Evolutionary conservation across 2,329 filamentous ascomycete genomes (phyloP).

Genomic region (Cylindrodendrum hubeiense): DNA sequence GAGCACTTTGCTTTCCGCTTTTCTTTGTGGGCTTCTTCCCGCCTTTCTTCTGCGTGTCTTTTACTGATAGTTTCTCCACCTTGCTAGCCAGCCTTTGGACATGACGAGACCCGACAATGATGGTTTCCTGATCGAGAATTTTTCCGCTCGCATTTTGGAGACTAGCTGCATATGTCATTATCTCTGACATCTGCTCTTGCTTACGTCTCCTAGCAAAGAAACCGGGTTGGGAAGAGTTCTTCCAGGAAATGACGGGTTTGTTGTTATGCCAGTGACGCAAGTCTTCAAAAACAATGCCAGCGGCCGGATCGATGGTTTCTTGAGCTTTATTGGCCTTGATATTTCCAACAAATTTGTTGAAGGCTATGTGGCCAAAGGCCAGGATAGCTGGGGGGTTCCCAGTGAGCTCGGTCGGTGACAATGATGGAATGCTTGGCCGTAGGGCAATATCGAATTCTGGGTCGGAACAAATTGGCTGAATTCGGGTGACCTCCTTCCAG

Average conservation of each 20-base stretch:
- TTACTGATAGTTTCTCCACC: slow-evolving; percentile 14
- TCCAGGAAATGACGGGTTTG: slow-evolving; percentile 62
- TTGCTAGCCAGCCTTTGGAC: neutral
- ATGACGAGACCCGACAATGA: slow-evolving; percentile 59
- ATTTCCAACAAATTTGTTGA: slow-evolving; percentile 59
- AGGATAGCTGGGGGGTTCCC: slow-evolving; percentile 38
- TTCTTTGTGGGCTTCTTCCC: slow-evolving; percentile 52
- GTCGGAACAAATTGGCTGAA: neutral
- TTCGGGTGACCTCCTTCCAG: slow-evolving; percentile 5
- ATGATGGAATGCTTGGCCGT: neutral
- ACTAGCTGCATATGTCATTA: slow-evolving; percentile 76
- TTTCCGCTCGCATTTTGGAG: slow-evolving; percentile 75
- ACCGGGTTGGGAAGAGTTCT: slow-evolving; percentile 38
- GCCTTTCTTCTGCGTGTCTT: slow-evolving; percentile 3
- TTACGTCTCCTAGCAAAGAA: slow-evolving; percentile 60
- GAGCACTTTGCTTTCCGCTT: slow-evolving; percentile 52
- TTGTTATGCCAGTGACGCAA: slow-evolving; percentile 73
- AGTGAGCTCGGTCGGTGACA: neutral
- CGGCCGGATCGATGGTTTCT: slow-evolving; percentile 35
- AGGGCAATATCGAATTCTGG: slow-evolving; percentile 3
- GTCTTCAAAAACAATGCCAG: slow-evolving; percentile 59
- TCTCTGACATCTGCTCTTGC: slow-evolving; percentile 76
- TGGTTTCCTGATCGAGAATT: slow-evolving; percentile 71
- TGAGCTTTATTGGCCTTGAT: slow-evolving; percentile 53
- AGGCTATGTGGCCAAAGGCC: slow-evolving; percentile 60